Base-by-base conservation (phyloP, 768 basidiomycete genomes). In the Tephrocybe sp. region DNA sequence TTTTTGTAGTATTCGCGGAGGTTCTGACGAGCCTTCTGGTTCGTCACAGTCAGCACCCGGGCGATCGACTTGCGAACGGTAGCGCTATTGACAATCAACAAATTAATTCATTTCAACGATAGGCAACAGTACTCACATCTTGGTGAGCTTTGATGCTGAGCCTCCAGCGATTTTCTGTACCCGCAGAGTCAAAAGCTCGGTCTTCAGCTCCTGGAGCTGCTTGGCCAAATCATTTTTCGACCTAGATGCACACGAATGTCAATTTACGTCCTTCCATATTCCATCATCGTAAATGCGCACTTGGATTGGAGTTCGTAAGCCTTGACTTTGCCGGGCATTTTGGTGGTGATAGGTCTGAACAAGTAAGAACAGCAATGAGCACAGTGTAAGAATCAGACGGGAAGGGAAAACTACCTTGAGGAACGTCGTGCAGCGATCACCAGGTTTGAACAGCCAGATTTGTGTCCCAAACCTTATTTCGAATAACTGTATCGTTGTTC, bases 101-200 rank as follows among this genome's bases (percentile, higher is more conserved):
- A 4, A 20, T 47, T 4, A 49, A 32, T 32, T 20, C 5, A 40
- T 16, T n/a, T 44, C 53, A 26, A 52, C 39, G 22, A 20, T 4
- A 39, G 34, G 45, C 19, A 14, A 41, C n/a, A 11, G 16, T 40
- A 81, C 88, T 64, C 72, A 99, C 97, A 99, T 98, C 79, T 90
- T 93, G 65, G 92, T 95, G 62, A 99, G 82, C 77, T 98, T 98
- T 51, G 92, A 85, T 52, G 95, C 87, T 61, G 92, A 90, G 31
- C 94, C 93, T 65, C 94, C 94, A 55, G 92, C 90, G 66, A 96
- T 92, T 83, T 98, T 98, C 82, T 97, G 93, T 57, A 99, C 97
- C 65, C 96, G 87, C 72, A 99, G 82, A 65, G 79, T 78, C 57
- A 92, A 80, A 63, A 98, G 89, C 83, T 99, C 97, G 54, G 76